A percentile compares a stretch with the other conserved stretches of the same genome.
Evolutionary conservation across 2,329 filamentous ascomycete species (phyloP).

Genomic region (Penicillium capsulatum): DNA sequence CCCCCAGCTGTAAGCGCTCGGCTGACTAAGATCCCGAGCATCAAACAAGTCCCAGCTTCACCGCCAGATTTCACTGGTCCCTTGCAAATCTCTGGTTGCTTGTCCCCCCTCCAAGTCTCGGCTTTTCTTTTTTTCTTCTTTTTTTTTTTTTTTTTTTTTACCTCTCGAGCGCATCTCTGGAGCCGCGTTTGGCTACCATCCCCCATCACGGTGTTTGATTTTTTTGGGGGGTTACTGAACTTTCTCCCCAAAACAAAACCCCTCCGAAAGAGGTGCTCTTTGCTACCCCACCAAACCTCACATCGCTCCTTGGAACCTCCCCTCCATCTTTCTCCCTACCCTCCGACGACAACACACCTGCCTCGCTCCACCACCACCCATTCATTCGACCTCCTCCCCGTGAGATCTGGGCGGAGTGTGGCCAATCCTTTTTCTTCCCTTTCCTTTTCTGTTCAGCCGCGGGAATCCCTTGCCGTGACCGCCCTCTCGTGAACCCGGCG

Average conservation of each 20-base stretch:
- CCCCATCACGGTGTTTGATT: too few species aligned
- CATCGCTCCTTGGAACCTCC: neutral
- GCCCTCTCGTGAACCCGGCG: constrained; percentile 24
- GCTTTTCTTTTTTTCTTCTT: too few species aligned
- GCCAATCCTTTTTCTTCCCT: constrained; percentile 6
- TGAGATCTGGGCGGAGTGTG: constrained; percentile 8
- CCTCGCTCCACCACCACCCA: constrained; percentile 17
- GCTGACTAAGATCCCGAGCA: constrained; percentile 8
- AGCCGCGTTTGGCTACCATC: too few species aligned
- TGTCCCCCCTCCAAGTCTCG: too few species aligned
- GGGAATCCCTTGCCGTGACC: constrained; percentile 17
- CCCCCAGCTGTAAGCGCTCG: neutral
- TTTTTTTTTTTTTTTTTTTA: too few species aligned
- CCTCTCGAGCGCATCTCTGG: too few species aligned
- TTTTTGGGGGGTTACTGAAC: neutral
- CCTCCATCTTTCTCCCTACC: constrained; percentile 11
- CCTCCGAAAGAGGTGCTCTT: neutral
- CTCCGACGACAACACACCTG: constrained; percentile 15
- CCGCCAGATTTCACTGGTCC: neutral
- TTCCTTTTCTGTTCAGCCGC: neutral
- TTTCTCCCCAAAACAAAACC: neutral
- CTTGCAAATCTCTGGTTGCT: too few species aligned
- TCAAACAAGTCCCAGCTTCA: neutral
- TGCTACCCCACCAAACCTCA: constrained; percentile 6
- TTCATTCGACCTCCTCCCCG: constrained; percentile 4